Percentiles rank a stretch among this genome's conserved stretches.
These are phyloP conservation scores for Metschnikowia lachancei DNA, from an alignment of 805 yeast genomes.

Conservation along the genomic window DNA sequence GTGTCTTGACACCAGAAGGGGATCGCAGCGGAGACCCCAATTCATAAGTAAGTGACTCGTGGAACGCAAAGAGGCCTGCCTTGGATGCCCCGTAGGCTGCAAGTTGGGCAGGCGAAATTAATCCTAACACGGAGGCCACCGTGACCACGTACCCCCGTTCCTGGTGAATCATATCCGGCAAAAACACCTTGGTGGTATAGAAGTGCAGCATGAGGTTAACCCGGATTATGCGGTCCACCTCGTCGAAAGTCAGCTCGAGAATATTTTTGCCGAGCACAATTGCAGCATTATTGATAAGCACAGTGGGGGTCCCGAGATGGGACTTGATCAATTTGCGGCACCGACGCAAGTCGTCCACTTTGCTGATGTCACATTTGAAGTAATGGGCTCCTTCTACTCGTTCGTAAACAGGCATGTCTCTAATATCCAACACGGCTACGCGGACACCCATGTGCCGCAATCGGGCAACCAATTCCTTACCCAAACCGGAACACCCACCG, in stretches of 20 bases:
- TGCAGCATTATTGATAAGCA: conserved; percentile 86
- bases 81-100: conserved; percentile 89
- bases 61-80: conserved; percentile 80
- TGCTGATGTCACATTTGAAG: conserved; percentile 68
- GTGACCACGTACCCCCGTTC: conserved; percentile 76
- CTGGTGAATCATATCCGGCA: conserved; percentile 65
- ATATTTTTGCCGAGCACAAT: conserved; percentile 59
- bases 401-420: conserved; percentile 35
- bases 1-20: conserved; percentile 58
- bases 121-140: conserved; percentile 81
- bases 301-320: conserved; percentile 59
- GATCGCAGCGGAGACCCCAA: conserved; percentile 50
- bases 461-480: conserved; percentile 53
- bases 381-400: conserved; percentile 47
- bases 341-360: conserved; percentile 42
- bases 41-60: conserved; percentile 75
- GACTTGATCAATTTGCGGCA: conserved; percentile 39
- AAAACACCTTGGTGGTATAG: conserved; percentile 62
- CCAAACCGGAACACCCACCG: conserved; percentile 83
- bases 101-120: conserved; percentile 76
- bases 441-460: conserved; percentile 45
- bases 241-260: conserved; percentile 51
- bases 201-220: conserved; percentile 72
- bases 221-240: conserved; percentile 59
- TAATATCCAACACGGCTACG: conserved; percentile 67